Percentiles rank a stretch among this genome's conserved stretches.
Evolutionary conservation across 2,329 filamentous ascomycete species (phyloP).

Genomic region (Ilyonectria destructans): DNA sequence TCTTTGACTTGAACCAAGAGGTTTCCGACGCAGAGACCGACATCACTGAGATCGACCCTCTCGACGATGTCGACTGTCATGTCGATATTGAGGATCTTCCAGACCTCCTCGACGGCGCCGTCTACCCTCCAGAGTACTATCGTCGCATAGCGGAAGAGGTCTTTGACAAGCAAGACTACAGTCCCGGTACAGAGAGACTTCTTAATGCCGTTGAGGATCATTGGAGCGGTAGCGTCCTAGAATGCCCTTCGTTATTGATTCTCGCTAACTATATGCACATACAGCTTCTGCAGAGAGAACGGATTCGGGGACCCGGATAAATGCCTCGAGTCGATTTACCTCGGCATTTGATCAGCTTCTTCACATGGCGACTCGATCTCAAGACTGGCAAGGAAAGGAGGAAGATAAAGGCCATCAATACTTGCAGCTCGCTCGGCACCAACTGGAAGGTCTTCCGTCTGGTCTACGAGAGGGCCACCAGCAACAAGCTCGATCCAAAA

Average conservation of each 20-base stretch:
- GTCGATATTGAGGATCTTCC: neutral
- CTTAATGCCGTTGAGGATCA: neutral
- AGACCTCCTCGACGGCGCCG: neutral
- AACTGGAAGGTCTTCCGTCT: conserved; percentile 7
- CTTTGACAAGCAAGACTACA: neutral
- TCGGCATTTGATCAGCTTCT: neutral
- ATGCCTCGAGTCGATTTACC: neutral
- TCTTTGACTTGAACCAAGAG: no score
- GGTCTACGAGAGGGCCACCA: neutral
- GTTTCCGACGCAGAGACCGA: no score
- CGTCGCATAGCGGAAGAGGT: neutral
- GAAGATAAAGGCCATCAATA: conserved; percentile 3
- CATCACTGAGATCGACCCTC: neutral
- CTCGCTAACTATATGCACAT: neutral
- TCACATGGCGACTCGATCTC: neutral
- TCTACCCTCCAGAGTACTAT: neutral
- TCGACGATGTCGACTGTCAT: neutral
- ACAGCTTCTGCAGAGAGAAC: neutral
- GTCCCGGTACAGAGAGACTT: neutral
- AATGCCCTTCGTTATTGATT: neutral
- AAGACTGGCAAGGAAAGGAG: neutral
- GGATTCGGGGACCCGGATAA: neutral
- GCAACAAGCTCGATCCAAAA: neutral
- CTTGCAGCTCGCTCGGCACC: neutral
- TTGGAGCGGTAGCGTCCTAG: neutral